phyloP scores from a whole-genome alignment of 345 rosid genomes.

The thale cress (Arabidopsis thaliana) region DNA sequence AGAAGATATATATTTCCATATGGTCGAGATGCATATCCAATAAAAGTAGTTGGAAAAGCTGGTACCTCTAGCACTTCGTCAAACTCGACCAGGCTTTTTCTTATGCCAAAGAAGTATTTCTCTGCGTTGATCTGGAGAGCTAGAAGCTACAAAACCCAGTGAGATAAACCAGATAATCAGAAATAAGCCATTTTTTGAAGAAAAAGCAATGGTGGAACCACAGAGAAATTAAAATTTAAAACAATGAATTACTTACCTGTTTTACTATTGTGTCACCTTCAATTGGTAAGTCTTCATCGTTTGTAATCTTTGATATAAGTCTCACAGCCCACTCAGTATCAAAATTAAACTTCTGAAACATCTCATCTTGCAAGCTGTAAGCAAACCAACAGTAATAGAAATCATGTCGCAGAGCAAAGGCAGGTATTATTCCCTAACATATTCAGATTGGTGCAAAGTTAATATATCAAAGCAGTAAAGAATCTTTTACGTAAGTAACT shows the following conservation, averaged over 20 bases:
- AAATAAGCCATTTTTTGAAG: not conserved
- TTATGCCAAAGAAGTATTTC: slow-evolving; percentile 87
- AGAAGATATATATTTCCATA: not conserved
- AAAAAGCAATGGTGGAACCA: slow-evolving; percentile 27
- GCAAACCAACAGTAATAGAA: slow-evolving; percentile 4
- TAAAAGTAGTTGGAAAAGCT: slow-evolving; percentile 5
- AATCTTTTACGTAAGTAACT: slow-evolving; percentile 12
- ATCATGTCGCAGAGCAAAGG: slow-evolving; percentile 18
- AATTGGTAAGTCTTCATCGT: slow-evolving; percentile 86
- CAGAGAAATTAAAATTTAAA: slow-evolving; percentile 8
- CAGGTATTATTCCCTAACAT: slow-evolving; percentile 5
- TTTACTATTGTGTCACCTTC: slow-evolving; percentile 86
- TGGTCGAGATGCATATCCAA: slow-evolving; percentile 11
- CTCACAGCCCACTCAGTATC: slow-evolving; percentile 95
- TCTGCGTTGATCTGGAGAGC: slow-evolving; percentile 87
- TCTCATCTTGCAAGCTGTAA: slow-evolving; percentile 95
- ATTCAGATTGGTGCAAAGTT: slow-evolving; percentile 13
- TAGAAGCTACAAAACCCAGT: slow-evolving; percentile 64
- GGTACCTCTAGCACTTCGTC: slow-evolving; percentile 96
- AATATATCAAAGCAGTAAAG: slow-evolving; percentile 13
- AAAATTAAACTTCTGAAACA: slow-evolving; percentile 94
- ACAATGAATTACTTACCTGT: slow-evolving; percentile 58
- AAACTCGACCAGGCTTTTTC: slow-evolving; percentile 94
- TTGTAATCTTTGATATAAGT: slow-evolving; percentile 79
- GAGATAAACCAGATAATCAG: slow-evolving; percentile 37